Evolutionary conservation across 176 grass and related monocot genomes (phyloP).

Genomic region (Aegilops sharonensis): DNA sequence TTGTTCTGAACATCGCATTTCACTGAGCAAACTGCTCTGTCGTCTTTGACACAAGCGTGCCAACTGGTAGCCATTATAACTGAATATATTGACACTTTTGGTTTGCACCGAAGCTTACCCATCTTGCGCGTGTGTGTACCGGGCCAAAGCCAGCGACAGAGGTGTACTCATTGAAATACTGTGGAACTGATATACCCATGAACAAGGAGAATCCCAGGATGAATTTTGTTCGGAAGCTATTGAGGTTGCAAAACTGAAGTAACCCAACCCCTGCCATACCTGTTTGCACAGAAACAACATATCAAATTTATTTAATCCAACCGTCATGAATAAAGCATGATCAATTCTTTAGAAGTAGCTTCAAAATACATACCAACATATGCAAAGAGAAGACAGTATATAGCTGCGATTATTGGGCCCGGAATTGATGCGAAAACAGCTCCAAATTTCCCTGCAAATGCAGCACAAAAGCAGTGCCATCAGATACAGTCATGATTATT

Average conservation of each 20-base stretch:
- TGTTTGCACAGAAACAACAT: conserved; percentile 44
- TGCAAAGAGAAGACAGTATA: conserved; percentile 50
- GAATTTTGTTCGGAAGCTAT: conserved; percentile 86
- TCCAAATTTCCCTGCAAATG: conserved; percentile 47
- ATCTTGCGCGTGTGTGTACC: conserved; percentile 74
- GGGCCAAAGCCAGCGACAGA: conserved; percentile 75
- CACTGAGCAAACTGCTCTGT: neutral
- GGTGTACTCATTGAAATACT: conserved; percentile 96
- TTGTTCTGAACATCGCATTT: neutral
- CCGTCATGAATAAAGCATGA: neutral
- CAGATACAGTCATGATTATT: neutral
- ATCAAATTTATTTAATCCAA: neutral
- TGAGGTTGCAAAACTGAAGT: conserved; percentile 89
- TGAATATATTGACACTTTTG: neutral
- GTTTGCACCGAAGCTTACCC: conserved; percentile 57
- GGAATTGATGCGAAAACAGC: conserved; percentile 60
- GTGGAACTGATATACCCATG: conserved; percentile 87
- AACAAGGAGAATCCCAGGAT: conserved; percentile 91
- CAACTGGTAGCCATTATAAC: neutral
- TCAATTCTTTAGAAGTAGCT: neutral
- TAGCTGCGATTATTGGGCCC: conserved; percentile 38
- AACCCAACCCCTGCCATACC: conserved; percentile 70
- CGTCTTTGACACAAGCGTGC: neutral
- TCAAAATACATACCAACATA: conserved; percentile 43
- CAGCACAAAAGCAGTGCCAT: conserved; percentile 1